Evolutionary conservation across 495 filamentous ascomycete genomes (phyloP), one percentile per base, ranked within the genome.

Genomic region (Physcia stellaris): DNA sequence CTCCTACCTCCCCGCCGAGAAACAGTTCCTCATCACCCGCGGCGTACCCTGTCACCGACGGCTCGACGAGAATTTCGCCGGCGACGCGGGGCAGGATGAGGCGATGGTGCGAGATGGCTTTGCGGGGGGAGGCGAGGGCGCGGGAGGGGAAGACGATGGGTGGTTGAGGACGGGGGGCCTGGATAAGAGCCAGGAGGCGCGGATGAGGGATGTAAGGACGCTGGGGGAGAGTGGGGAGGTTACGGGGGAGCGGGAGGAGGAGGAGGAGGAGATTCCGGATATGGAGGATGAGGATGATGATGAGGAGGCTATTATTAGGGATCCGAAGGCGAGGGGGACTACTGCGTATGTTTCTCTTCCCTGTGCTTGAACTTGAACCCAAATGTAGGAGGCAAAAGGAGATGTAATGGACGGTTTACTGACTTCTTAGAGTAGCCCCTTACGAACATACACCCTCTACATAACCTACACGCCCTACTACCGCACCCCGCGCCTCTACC

Each of bases 201-300:
- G 80, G 53, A 74, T 75, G 27, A 59, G 71, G 37, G 86, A 95
- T 60, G 86, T 94, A 32, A 61, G 83, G 46, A 94, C 84, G 0
- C 72, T 92, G 32, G 84, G 92, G 53, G 85, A 90, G 50, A 70
- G 71, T 22, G 81, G 80, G 17, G 77, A 82, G 49, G 70, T 83
- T 10, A 83, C 83, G 6, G 83, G 83, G 43, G 53, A 69, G 35
- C 68, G 72, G 22, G 80, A 83, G 44, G 76, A 83, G 15, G 72
- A 86, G 4, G 76, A 79, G 6, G 83, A 87, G 32, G 90, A 95
- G 52, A 93, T 95, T 42, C 86, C 86, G 1, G 90, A 96, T 57
- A 95, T 95, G 83, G 90, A 96, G 49, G 90, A 98, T 51, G 88
- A 94, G 38, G 81, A 86, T 40, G 88, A 96, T 47, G 90, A 96